Conservation (phyloP, 352 stramenopile species). For the Phytophthora sansomeana region DNA sequence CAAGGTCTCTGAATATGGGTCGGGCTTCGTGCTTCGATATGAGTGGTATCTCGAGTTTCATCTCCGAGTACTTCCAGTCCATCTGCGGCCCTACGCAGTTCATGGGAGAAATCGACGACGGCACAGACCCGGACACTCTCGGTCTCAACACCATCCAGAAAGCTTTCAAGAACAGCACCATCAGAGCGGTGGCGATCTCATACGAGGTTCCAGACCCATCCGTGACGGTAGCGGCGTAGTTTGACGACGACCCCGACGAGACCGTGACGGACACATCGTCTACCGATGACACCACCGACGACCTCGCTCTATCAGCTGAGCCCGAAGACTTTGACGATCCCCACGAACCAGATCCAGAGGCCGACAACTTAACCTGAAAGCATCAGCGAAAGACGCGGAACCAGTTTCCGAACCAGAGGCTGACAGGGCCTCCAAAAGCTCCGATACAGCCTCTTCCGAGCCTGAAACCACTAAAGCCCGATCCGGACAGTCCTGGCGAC, state of each 20-base stretch:
- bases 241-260: slow-evolving; percentile 17
- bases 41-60: slow-evolving; percentile 34
- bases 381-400: slow-evolving; percentile 16
- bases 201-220: slow-evolving; percentile 26
- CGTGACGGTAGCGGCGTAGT: slow-evolving; percentile 26
- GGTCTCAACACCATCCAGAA: slow-evolving; percentile 43
- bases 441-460: background rate
- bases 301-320: background rate
- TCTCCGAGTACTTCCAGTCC: slow-evolving; percentile 37
- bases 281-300: slow-evolving; percentile 1
- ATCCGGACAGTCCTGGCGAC: slow-evolving; percentile 8
- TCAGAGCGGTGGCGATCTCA: slow-evolving; percentile 24
- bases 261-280: slow-evolving; percentile 18
- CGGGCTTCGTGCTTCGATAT: slow-evolving; percentile 33
- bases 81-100: slow-evolving; percentile 50
- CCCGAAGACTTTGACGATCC: background rate
- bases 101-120: slow-evolving; percentile 55
- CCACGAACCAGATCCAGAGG: slow-evolving; percentile 4
- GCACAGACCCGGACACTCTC: slow-evolving; percentile 36
- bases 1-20: slow-evolving; percentile 25
- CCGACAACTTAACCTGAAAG: slow-evolving; percentile 14
- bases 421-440: slow-evolving; percentile 6
- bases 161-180: slow-evolving; percentile 46
- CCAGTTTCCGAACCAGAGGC: slow-evolving; percentile 7
- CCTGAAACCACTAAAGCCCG: slow-evolving; percentile 11